Conservation (phyloP, 1,284 basidiomycete genomes). For the Agroathelia rolfsii region DNA sequence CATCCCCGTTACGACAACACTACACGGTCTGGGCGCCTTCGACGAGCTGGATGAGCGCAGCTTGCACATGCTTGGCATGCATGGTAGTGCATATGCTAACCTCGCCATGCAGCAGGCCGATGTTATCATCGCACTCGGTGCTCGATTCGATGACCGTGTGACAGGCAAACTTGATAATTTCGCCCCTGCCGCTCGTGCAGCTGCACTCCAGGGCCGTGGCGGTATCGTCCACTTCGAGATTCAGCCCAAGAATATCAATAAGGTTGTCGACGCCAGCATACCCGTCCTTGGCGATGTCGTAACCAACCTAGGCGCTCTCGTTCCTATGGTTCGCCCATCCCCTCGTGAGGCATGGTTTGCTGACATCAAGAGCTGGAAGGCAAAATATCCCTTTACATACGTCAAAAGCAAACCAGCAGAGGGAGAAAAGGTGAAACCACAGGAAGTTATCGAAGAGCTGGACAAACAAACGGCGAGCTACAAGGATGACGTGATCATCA, state of each 20-base stretch:
- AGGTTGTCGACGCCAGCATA: constrained; percentile 92
- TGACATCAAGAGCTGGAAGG: constrained; percentile 82
- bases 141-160: constrained; percentile 95
- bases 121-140: constrained; percentile 94
- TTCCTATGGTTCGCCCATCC: constrained; percentile 64
- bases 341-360: constrained; percentile 75
- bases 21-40: constrained; percentile 92
- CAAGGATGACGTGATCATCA: constrained; percentile 84
- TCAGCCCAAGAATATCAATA: constrained; percentile 98
- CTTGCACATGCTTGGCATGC: constrained; percentile 99
- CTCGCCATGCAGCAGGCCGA: constrained; percentile 96
- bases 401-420: constrained; percentile 40
- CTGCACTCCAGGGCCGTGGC: constrained; percentile 78
- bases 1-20: constrained; percentile 94
- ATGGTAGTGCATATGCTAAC: constrained; percentile 96
- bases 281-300: constrained; percentile 93
- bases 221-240: constrained; percentile 99
- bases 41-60: constrained; percentile 85
- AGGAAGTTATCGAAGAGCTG: constrained; percentile 92
- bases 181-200: constrained; percentile 83
- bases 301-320: constrained; percentile 70
- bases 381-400: constrained; percentile 86
- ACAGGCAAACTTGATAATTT: constrained; percentile 89
- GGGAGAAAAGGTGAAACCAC: constrained; percentile 82
- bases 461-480: constrained; percentile 63